Percentiles rank a stretch among this genome's conserved stretches.
These are phyloP conservation scores for Phytophthora pluvialis DNA, from an alignment of 352 stramenopile genomes.

Conservation along the genomic window DNA sequence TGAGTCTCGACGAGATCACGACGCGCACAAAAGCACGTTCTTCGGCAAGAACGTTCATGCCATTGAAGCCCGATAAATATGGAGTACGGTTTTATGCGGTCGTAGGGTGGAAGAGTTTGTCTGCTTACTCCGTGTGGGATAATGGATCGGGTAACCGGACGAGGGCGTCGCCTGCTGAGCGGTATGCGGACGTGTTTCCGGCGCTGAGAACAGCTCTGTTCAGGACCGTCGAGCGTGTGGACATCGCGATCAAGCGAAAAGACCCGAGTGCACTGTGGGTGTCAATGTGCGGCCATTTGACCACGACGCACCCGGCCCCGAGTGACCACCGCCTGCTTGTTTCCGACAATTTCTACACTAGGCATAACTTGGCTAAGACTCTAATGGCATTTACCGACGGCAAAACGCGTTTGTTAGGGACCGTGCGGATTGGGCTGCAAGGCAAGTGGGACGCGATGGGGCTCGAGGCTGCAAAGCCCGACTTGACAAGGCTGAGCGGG, in stretches of 20 bases:
- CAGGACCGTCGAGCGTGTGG: neutral
- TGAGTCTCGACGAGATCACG: neutral
- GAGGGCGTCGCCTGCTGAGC: neutral
- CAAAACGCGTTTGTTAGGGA: too few relatives aligned
- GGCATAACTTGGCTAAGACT: constrained; percentile 3
- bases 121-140: constrained; percentile 15
- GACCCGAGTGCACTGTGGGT: constrained; percentile 6
- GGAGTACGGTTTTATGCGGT: neutral
- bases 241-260: constrained; percentile 1
- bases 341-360: constrained; percentile 15
- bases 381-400: too few relatives aligned
- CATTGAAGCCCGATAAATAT: neutral
- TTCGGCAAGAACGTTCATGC: neutral
- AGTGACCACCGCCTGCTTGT: constrained; percentile 5
- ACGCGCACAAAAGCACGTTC: neutral
- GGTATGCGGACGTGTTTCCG: constrained; percentile 9
- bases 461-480: too few relatives aligned
- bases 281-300: constrained; percentile 15
- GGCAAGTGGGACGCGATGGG: too few relatives aligned
- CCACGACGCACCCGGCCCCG: neutral
- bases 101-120: constrained; percentile 1
- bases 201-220: constrained; percentile 1
- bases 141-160: constrained; percentile 10
- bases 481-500: neutral
- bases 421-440: too few relatives aligned